A percentile compares a stretch with the other conserved stretches of the same genome.
These are phyloP conservation scores for Capsicum rhomboideum DNA, from an alignment of 257 asterid genomes.

Conservation along the genomic window DNA sequence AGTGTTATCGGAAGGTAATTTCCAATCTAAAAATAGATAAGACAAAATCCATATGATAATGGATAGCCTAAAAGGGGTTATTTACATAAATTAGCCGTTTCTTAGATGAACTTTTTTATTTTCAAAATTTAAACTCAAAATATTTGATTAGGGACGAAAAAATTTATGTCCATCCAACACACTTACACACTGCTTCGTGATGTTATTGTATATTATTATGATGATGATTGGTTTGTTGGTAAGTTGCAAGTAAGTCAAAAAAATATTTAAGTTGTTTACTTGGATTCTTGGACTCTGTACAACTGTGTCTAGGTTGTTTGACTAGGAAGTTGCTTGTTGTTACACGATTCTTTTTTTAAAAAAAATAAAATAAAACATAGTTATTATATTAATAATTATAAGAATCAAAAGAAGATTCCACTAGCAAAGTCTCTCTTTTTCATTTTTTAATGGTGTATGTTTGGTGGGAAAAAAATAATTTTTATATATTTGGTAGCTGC, in stretches of 20 bases:
- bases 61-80: background rate
- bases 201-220: background rate
- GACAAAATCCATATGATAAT: background rate
- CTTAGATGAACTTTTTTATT: background rate
- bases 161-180: no score
- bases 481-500: background rate
- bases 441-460: background rate
- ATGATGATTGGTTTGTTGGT: background rate
- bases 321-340: background rate
- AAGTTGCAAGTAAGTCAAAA: background rate
- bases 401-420: background rate
- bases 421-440: background rate
- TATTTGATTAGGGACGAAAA: background rate
- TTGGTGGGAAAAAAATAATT: background rate
- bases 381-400: background rate
- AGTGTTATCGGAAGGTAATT: no score
- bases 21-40: no score
- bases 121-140: rapidly evolving
- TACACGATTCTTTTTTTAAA: background rate
- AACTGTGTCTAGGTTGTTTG: background rate
- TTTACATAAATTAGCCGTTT: background rate
- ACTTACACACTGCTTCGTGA: no score
- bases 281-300: background rate
- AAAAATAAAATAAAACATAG: background rate
- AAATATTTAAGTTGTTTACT: background rate